phyloP scores from a whole-genome alignment of 257 asterid genomes.

The Oldenlandia corymbosa region DNA sequence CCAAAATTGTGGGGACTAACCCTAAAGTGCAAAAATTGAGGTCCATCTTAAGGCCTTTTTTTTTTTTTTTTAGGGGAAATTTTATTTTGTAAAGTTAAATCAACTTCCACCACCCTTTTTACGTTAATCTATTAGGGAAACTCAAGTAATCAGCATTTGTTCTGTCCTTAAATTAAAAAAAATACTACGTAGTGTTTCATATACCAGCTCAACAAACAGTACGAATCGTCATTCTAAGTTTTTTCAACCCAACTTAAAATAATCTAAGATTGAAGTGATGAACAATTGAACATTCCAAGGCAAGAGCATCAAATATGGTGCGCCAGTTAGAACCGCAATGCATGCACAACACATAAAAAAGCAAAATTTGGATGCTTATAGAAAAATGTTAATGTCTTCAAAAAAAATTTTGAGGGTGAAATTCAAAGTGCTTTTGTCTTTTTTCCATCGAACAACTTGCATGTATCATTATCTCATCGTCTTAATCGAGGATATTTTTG shows the following conservation, averaged over 20 bases:
- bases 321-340: conserved; percentile 32
- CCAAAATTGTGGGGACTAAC: conserved; percentile 27
- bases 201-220: too few species aligned
- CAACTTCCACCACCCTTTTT: too few species aligned
- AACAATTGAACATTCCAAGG: conserved; percentile 34
- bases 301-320: conserved; percentile 30
- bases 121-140: too few species aligned
- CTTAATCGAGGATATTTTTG: background rate
- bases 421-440: conserved; percentile 21
- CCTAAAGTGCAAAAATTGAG: conserved; percentile 11
- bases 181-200: too few species aligned
- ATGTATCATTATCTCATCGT: background rate
- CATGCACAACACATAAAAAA: conserved; percentile 35
- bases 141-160: too few species aligned
- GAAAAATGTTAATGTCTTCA: conserved; percentile 19
- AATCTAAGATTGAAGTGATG: conserved; percentile 6
- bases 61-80: too few species aligned
- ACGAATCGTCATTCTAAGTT: too few species aligned
- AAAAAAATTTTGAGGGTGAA: background rate
- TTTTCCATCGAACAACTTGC: conserved; percentile 19
- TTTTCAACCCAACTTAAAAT: background rate
- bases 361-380: conserved; percentile 24
- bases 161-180: too few species aligned
- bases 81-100: too few species aligned
- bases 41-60: background rate